These are phyloP conservation scores for Garcia nutans DNA, from an alignment of 345 rosid species.

Conservation along the genomic window DNA sequence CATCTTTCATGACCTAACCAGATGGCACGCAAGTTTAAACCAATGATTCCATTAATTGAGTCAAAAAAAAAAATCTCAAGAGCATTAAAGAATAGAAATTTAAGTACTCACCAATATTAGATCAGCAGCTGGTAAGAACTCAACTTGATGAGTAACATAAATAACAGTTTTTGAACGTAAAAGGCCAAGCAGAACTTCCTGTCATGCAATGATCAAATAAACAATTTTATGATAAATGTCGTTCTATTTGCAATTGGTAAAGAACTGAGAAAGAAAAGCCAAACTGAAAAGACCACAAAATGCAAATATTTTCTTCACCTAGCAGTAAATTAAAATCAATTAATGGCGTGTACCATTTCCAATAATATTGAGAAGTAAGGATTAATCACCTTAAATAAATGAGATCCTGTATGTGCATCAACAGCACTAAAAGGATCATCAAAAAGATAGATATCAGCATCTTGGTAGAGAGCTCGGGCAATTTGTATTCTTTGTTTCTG, in stretches of 20 bases:
- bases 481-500: constrained; percentile 49
- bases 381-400: constrained; percentile 27
- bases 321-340: not conserved
- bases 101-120: constrained; percentile 56
- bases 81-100: too few species aligned
- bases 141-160: too few species aligned
- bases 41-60: not conserved
- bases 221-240: not conserved
- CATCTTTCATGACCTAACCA: constrained; percentile 76
- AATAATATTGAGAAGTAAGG: not conserved
- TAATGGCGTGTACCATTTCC: not conserved
- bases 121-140: constrained; percentile 75
- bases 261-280: not conserved
- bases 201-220: constrained; percentile 9
- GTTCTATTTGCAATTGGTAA: not conserved
- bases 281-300: not conserved
- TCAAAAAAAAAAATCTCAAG: not conserved
- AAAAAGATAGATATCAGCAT: constrained; percentile 43
- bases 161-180: constrained; percentile 51
- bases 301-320: not conserved
- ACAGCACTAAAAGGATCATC: constrained; percentile 53
- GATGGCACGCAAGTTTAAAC: not conserved
- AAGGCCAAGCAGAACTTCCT: constrained; percentile 59
- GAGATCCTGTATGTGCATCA: constrained; percentile 47
- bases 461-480: constrained; percentile 45